Base-by-base conservation (phyloP, 2,329 filamentous ascomycete species). In the Calonectria fujianensis region DNA sequence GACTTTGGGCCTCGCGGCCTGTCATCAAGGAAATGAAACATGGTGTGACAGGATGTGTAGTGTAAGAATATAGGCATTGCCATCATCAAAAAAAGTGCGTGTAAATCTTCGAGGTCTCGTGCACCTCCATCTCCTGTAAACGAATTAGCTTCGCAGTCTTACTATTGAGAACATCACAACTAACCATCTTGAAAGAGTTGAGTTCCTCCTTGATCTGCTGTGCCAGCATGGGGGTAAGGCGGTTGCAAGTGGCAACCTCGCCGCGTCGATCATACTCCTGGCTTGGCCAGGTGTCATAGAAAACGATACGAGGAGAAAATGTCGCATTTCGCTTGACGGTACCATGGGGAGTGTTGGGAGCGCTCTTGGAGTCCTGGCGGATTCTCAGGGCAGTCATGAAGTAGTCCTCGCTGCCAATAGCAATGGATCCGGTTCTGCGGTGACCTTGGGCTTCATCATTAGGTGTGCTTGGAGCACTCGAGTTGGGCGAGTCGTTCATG, bases 201-300 rank as follows among this genome's bases (percentile, higher is more conserved):
- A 99, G 91, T 88, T 99, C 97, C 87, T 99, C 97, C 87, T 98
- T 98, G 87, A 99, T 99, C 85, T 99, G 97, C 87, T 99, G 97
- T 59, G 97, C 97, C 77, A 99, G 91, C 91, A 98, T 96, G 16
- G 97, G 97, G 64, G 97, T 99, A 79, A 99, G 90, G 78, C 96
- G 95, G 84, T 99, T 99, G 91, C 97, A 99, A 1, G 97, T 99
- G 14, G 97, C 96, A 86, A 98, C 94, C 75, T 99, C 97, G 70
- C 97, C 97, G 69, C 97, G 93, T 76, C 97, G 94, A 84, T 99
- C 97, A 83, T 99, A 99, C 84, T 99, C 97, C 80, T 94, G 94
- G 82, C 94, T 95, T 3, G 96, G 96, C 96, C 96, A 99, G 10
- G 96, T 98, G 82, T 99, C 97, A 84, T 98, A 93, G 84, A 98